Evolutionary conservation across 257 asterid species (phyloP).

Genomic region (Fraxinus americana): DNA sequence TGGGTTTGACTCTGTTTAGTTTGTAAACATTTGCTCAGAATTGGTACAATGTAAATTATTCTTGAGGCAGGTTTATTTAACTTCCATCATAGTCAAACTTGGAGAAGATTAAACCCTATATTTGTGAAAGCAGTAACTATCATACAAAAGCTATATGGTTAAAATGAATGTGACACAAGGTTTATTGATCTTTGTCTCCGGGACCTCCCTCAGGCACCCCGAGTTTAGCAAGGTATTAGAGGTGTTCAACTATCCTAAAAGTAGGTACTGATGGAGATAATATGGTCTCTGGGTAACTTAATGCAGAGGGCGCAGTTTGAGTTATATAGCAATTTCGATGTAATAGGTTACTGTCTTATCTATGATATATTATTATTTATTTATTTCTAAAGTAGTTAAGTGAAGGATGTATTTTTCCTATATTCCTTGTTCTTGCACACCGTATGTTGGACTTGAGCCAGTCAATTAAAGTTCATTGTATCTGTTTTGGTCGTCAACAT

Average conservation of each 20-base stretch:
- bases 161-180: background rate
- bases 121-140: no score
- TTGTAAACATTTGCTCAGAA: background rate
- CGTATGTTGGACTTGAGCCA: background rate
- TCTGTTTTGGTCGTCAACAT: constrained; percentile 3
- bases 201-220: background rate
- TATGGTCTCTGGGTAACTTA: background rate
- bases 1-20: background rate
- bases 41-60: background rate
- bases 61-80: background rate
- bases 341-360: constrained; percentile 11
- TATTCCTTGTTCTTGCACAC: background rate
- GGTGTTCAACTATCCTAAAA: background rate
- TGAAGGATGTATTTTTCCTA: background rate
- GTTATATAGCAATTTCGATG: background rate
- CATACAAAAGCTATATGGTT: background rate
- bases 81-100: background rate
- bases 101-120: background rate
- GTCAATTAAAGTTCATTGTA: constrained; percentile 3
- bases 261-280: constrained; percentile 12
- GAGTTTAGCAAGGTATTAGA: background rate
- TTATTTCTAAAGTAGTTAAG: no score
- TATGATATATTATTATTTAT: background rate
- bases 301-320: background rate
- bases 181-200: background rate